phyloP scores from a whole-genome alignment of 1,284 basidiomycete genomes.

The Malassezia arunalokei region DNA sequence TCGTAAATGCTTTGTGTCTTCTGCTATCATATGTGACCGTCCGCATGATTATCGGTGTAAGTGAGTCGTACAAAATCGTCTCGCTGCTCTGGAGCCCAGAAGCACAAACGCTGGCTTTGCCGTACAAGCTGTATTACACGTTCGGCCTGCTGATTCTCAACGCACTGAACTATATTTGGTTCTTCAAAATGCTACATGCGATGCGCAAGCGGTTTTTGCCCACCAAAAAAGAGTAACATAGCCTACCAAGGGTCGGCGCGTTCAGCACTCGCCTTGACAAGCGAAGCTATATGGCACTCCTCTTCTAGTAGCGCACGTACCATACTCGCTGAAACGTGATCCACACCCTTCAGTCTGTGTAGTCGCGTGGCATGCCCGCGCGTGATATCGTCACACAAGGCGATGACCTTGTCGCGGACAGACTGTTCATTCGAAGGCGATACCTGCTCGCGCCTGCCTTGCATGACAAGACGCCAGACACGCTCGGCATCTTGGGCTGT shows the following conservation, averaged over 20 bases:
- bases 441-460: not conserved
- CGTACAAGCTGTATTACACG: slow-evolving; percentile 25
- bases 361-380: not conserved
- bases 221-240: not conserved
- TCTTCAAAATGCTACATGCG: slow-evolving; percentile 40
- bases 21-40: slow-evolving; percentile 42
- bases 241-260: slow-evolving; percentile 21
- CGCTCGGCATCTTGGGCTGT: slow-evolving; percentile 18
- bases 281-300: slow-evolving; percentile 15
- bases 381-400: not conserved
- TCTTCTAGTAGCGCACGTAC: slow-evolving; percentile 23
- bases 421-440: slow-evolving; percentile 3
- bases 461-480: slow-evolving; percentile 17
- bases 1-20: slow-evolving; percentile 45
- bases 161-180: slow-evolving; percentile 47
- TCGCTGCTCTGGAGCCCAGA: slow-evolving; percentile 6
- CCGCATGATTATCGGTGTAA: slow-evolving; percentile 43
- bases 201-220: slow-evolving; percentile 41
- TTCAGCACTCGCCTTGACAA: slow-evolving; percentile 15
- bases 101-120: slow-evolving; percentile 7
- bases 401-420: not conserved
- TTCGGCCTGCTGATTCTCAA: slow-evolving; percentile 32
- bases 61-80: slow-evolving; percentile 18
- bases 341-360: not conserved
- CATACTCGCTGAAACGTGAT: slow-evolving; percentile 10